Evolutionary conservation across 2,329 filamentous ascomycete genomes (phyloP), one percentile per base, ranked within the genome.

Genomic region (Botrytis paeoniae): DNA sequence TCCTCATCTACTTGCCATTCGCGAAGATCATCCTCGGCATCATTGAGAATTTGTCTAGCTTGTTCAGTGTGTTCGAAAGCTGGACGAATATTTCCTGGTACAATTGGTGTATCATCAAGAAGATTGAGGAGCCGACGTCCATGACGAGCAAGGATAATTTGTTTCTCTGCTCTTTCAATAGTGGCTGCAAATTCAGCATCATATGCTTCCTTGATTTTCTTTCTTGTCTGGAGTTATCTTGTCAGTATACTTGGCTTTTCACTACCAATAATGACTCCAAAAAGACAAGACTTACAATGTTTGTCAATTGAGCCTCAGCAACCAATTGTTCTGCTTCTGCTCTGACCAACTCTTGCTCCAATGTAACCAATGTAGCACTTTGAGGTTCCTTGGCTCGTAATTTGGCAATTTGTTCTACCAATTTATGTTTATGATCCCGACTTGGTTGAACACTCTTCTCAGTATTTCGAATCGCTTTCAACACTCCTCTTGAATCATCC

Each of bases 121-220:
- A 97, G 88, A 78, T 92, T 90, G 72, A 99, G 83, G 51, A 99
- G 88, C 61, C 94, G 91, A 71, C 94, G 92, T 32, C 94, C 95
- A 81, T 98, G 95, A 79, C 93, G 93, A 73, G 96, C 95, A 25
- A 99, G 88, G 74, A 99, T 93, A 79, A 95, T 93, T 82, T 99
- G 96, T 85, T 98, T 98, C 85, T 98, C 96, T 37, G 94, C 94
- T 45, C 95, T 92, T 85, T 99, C 96, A 78, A 99, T 97, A 32
- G 94, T 93, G 74, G 95, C 94, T 25, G 92, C 89, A 76, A 97
- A 93, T 81, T 98, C 94, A 74, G 93, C 83, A 77, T 95, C 93
- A 81, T 95, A 98, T 37, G 96, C 93, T 83, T 98, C 93, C 84
- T 97, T 98, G 84, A 99, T 87, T 84, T 98, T 98, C 83, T 96